Conservation (phyloP, 2,329 filamentous ascomycete genomes). For the Cordyceps sp. region DNA sequence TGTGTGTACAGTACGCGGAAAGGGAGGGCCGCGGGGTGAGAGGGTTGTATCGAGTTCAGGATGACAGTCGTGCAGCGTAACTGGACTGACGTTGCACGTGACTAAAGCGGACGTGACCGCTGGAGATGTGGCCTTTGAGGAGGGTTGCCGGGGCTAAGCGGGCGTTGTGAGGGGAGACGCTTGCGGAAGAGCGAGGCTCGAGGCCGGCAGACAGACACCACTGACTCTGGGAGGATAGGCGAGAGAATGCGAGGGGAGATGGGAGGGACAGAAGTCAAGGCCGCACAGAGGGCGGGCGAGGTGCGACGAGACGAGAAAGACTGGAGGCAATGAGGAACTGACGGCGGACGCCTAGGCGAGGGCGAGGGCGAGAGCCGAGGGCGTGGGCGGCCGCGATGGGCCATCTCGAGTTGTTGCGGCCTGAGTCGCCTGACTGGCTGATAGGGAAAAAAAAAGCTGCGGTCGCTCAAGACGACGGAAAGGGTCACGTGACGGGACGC, state of each 20-base stretch:
- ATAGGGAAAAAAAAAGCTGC: too few species aligned
- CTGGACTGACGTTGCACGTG: not conserved
- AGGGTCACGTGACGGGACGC: constrained; percentile 16
- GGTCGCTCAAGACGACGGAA: too few species aligned
- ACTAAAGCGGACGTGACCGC: constrained; percentile 6
- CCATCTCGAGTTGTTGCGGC: too few species aligned
- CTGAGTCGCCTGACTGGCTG: too few species aligned
- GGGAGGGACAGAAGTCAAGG: not conserved
- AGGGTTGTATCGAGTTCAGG: not conserved
- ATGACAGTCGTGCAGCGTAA: not conserved
- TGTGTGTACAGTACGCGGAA: too few species aligned
- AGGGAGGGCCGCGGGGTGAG: not conserved
- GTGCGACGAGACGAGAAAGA: not conserved
- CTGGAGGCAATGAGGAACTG: too few species aligned
- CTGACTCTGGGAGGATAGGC: not conserved
- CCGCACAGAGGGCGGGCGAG: not conserved
- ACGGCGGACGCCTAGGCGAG: too few species aligned
- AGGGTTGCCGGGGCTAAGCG: constrained; percentile 13
- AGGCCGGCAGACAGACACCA: not conserved
- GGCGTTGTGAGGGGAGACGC: too few species aligned
- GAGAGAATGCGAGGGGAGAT: not conserved
- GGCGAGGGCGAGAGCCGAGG: not conserved
- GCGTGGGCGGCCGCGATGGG: too few species aligned
- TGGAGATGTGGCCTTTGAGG: constrained; percentile 9
- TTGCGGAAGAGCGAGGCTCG: not conserved